Evolutionary conservation across 768 basidiomycete genomes (phyloP), one percentile per base, ranked within the genome.

Genomic region (Pholiota molesta): DNA sequence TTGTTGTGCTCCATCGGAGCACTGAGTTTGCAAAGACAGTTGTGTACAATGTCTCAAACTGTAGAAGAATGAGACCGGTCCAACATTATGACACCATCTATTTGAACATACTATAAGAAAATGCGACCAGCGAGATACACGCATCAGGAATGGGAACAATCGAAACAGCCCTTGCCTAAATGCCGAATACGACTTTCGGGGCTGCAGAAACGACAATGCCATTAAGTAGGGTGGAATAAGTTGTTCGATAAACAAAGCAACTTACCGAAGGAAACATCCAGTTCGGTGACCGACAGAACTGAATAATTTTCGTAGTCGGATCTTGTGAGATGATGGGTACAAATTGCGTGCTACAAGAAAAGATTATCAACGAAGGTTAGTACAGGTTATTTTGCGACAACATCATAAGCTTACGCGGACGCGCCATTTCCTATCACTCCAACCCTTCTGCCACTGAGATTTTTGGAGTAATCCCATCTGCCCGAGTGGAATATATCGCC

Each of bases 351-450:
- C 86, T 86, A 62, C 13, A 19, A 64, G 28, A 35, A 31, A 1
- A 14, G 14, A 40, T 2, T 35, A 33, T 17, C 10, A 52, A 31
- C 42, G 53, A 60, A 17, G n/a, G 23, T 28, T 31, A 33, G 2
- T 11, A 26, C 10, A 14, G 52, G 21, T n/a, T 11, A 55, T 13
- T 73, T 63, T 6, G 17, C 1, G 13, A 37, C 35, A 14, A 13
- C 2, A 16, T 3, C 11, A 3, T 49, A 62, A n/a, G 73, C 78
- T 49, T 64, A 85, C 79, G 80, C 84, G 33, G 83, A 83, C 40
- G 79, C 78, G 1, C 83, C 87, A 63, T 85, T 86, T 9, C 86
- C 88, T 62, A 88, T 78, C 5, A 89, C 81, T 1, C 81, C 86
- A 6, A 89, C 79, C 10, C 74, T 73, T 68, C 85, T 86, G 7